Evolutionary conservation across 345 rosid genomes (phyloP), one percentile per base, ranked within the genome.

Genomic region (Citrus australasica): DNA sequence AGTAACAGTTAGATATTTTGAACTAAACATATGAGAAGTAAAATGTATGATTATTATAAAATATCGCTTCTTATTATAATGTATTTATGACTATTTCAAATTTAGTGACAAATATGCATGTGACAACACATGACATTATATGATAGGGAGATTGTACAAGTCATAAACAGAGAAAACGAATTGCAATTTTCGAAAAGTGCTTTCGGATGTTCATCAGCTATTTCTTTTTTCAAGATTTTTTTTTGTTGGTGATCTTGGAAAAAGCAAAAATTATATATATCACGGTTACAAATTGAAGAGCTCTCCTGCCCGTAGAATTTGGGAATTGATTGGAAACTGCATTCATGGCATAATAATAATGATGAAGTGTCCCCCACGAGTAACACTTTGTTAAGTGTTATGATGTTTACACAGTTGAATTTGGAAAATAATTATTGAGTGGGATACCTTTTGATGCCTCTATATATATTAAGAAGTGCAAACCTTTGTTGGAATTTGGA

Each of bases 381-480:
- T 16, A 16, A 6, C 58, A 25, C 33, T 24, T 24, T 28, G 42
- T 46, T 58, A 9, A 22, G 67, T 76, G 72, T 53, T 53, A n/a
- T 66, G 73, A 55, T 66, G 71, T 75, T 17, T 24, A 37, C 16
- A 60, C 71, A 75, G 61, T 64, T 22, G 33, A 76, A 65, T 21
- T 40, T 75, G 59, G 62, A 64, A 64, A 30, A 13, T 30, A 2
- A 64, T 24, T 32, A 28, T 30, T 2, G 11, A 67, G 65, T 66
- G 72, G 65, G 51, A 46, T 46, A 46, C 51, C 51, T 46, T 46
- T 13, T 33, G 6, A 11, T 46, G 16, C 5, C 48, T 67, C 46
- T 17, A 4, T 16, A 4, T 16, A 5, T 53, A 16, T 17, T 53
- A 17, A 53, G 58, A 53, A 53, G 58, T 53, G 21, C 7, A 46